Percentiles rank a stretch among this genome's conserved stretches.
Conservation (phyloP, 2,329 filamentous ascomycete genomes). For the Xylaria digitata region DNA sequence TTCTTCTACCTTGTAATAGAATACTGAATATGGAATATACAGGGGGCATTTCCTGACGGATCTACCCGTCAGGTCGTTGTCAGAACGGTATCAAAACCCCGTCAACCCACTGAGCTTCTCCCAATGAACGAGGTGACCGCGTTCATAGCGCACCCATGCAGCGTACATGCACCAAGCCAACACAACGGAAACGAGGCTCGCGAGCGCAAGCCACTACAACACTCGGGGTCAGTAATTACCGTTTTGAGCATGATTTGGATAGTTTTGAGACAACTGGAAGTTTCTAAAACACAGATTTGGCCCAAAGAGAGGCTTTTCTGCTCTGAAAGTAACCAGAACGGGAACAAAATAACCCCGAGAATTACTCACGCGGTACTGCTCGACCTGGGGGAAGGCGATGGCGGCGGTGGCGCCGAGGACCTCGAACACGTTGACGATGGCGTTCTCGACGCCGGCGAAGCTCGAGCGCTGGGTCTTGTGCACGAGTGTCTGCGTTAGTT, state of each 20-base stretch:
- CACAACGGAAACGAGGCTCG: constrained; percentile 51
- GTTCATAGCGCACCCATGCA: constrained; percentile 53
- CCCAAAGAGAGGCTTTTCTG: too few relatives aligned
- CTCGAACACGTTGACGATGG: constrained; percentile 55
- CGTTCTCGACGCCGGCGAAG: constrained; percentile 57
- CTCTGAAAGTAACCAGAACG: too few relatives aligned
- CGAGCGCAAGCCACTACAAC: constrained; percentile 53
- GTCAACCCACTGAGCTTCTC: constrained; percentile 44
- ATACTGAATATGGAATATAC: too few relatives aligned
- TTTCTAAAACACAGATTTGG: too few relatives aligned
- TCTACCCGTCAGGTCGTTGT: too few relatives aligned
- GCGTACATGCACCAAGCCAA: constrained; percentile 52
- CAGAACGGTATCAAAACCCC: too few relatives aligned
- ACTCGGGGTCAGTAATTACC: too few relatives aligned
- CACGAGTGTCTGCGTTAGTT: constrained; percentile 57
- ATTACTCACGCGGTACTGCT: constrained; percentile 55
- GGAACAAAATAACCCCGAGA: too few relatives aligned
- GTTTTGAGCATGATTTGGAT: too few relatives aligned
- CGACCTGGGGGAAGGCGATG: constrained; percentile 51
- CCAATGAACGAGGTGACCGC: constrained; percentile 57
- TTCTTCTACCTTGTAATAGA: too few relatives aligned
- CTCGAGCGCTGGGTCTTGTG: constrained; percentile 51
- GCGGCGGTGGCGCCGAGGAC: constrained; percentile 53
- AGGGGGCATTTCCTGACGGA: too few relatives aligned
- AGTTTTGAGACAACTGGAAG: too few relatives aligned